phyloP scores from a whole-genome alignment of 1,139 yeast species.

The Pichia sp. region DNA sequence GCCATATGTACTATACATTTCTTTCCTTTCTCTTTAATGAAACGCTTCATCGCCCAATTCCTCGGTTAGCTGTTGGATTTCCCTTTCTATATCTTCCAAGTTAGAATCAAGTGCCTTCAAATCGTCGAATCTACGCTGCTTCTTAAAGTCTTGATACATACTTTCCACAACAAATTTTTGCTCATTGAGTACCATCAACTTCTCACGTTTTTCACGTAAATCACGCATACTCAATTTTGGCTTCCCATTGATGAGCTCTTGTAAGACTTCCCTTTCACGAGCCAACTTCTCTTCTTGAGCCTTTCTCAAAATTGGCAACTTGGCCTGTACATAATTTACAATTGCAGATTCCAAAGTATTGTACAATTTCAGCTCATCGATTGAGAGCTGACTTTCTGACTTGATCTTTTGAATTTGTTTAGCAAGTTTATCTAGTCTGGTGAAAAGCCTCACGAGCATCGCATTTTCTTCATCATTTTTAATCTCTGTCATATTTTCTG shows the following conservation, averaged over 20 bases:
- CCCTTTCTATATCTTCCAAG: conserved; percentile 51
- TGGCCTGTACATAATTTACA: conserved; percentile 47
- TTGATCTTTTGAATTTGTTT: conserved; percentile 17
- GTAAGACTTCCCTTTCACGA: conserved; percentile 10
- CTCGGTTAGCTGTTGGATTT: conserved; percentile 45
- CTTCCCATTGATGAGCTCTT: conserved; percentile 11
- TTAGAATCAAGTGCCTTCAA: conserved; percentile 57
- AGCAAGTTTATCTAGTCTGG: conserved; percentile 22
- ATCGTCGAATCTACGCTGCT: conserved; percentile 74
- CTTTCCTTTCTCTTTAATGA: conserved; percentile 14
- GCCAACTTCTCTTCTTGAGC: conserved; percentile 26
- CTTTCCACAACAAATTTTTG: conserved; percentile 68
- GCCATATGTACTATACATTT: conserved; percentile 4
- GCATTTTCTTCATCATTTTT: conserved; percentile 12
- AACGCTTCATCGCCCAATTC: conserved; percentile 67
- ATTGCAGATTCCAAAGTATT: conserved; percentile 44
- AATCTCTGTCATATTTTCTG: conserved; percentile 27
- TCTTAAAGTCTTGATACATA: conserved; percentile 58
- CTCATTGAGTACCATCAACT: conserved; percentile 81
- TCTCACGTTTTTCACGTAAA: conserved; percentile 61
- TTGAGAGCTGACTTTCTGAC: conserved; percentile 8
- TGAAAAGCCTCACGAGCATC: conserved; percentile 18
- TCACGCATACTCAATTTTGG: conserved; percentile 43
- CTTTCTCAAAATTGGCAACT: conserved; percentile 49
- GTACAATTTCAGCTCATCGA: conserved; percentile 36